Percentiles rank a stretch among this genome's conserved stretches.
Evolutionary conservation across 2,329 filamentous ascomycete species (phyloP).

Genomic region (Paracoccidioides brasiliensis): DNA sequence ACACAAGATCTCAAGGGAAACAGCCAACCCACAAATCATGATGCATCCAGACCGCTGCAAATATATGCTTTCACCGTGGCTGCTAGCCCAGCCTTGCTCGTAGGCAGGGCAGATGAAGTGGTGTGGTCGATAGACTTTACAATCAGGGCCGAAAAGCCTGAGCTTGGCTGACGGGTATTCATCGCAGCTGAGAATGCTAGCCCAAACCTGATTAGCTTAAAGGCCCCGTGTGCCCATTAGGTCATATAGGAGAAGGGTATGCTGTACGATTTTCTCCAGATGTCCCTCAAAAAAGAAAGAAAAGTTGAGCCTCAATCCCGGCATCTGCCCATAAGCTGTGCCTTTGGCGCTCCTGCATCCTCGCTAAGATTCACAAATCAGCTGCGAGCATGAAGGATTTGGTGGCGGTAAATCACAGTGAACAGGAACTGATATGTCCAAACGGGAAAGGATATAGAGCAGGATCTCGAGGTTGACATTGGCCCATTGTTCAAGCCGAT

Average conservation of each 20-base stretch:
- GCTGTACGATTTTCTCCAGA: not conserved
- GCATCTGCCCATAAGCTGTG: not conserved
- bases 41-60: not conserved
- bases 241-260: not conserved
- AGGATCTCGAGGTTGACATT: not conserved
- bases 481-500: not conserved
- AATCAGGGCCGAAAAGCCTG: not conserved
- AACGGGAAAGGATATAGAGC: not conserved
- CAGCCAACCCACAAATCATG: not conserved
- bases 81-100: not conserved
- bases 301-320: not conserved
- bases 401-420: not conserved
- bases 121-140: not conserved
- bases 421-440: not conserved
- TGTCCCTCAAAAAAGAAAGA: not conserved
- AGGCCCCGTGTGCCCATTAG: not conserved
- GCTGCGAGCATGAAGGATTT: not conserved
- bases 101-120: not conserved
- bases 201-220: not conserved
- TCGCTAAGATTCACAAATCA: conserved; percentile 6
- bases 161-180: not conserved
- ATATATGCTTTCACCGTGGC: not conserved
- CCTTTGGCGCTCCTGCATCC: not conserved
- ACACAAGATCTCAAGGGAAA: not conserved
- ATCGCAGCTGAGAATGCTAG: not conserved